Percentiles rank a stretch among this genome's conserved stretches.
Evolutionary conservation across 352 stramenopile species (phyloP).

Genomic region (Globisporangium mamillatum): DNA sequence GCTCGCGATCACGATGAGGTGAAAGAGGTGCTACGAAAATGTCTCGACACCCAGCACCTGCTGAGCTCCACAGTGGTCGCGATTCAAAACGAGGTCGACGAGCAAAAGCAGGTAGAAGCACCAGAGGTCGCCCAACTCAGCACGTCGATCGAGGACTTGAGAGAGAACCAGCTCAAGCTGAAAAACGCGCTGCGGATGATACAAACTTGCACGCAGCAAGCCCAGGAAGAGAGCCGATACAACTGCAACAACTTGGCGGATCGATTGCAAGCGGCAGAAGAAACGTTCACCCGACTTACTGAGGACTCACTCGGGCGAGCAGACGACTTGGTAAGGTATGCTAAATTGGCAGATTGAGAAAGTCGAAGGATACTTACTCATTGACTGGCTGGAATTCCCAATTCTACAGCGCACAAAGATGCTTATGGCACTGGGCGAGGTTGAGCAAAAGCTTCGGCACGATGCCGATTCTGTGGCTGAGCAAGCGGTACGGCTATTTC

Average conservation of each 20-base stretch:
- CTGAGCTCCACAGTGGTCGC: slow-evolving; percentile 54
- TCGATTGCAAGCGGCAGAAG: slow-evolving; percentile 39
- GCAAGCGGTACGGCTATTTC: slow-evolving; percentile 23
- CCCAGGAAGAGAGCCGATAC: slow-evolving; percentile 31
- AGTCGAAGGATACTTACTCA: neutral
- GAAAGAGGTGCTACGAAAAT: slow-evolving; percentile 48
- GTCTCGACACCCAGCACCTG: slow-evolving; percentile 57
- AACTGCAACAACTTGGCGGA: slow-evolving; percentile 28
- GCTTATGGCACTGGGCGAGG: slow-evolving; percentile 31
- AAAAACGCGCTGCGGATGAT: slow-evolving; percentile 47
- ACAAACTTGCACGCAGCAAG: slow-evolving; percentile 42
- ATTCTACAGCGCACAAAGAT: slow-evolving; percentile 28
- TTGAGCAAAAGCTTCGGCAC: slow-evolving; percentile 36
- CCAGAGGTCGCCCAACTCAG: slow-evolving; percentile 6
- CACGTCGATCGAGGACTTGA: slow-evolving; percentile 40
- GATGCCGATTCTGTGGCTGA: slow-evolving; percentile 34
- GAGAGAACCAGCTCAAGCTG: slow-evolving; percentile 42
- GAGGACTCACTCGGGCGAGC: slow-evolving; percentile 28
- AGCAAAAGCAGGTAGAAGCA: slow-evolving; percentile 21
- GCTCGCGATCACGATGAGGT: slow-evolving; percentile 28
- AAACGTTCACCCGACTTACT: slow-evolving; percentile 39
- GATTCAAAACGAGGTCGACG: slow-evolving; percentile 52
- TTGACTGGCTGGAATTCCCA: neutral
- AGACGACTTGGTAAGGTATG: slow-evolving; percentile 46
- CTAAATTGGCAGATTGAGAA: too few species aligned